Conservation (phyloP, 2,329 filamentous ascomycete genomes). For the Diplodia corticola region DNA sequence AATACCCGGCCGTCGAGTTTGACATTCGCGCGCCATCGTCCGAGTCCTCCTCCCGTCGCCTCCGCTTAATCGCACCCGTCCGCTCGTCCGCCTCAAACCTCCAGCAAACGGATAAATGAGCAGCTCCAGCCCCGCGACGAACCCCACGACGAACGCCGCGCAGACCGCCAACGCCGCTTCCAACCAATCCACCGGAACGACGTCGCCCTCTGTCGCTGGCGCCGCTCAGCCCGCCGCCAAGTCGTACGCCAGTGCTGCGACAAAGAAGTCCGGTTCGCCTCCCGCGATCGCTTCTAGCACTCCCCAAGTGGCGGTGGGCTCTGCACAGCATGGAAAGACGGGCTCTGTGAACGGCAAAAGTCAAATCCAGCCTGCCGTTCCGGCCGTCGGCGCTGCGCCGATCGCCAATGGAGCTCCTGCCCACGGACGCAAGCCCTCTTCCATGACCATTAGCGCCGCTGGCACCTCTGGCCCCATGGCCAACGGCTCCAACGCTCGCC, state of each 20-base stretch:
- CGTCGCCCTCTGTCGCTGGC: conserved; percentile 54
- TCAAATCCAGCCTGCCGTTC: conserved; percentile 68
- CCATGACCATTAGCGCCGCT: conserved; percentile 86
- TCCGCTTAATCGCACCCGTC: conserved; percentile 25
- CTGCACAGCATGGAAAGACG: conserved; percentile 46
- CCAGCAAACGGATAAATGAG: conserved; percentile 54
- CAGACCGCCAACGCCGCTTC: conserved; percentile 49
- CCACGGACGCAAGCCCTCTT: conserved; percentile 83
- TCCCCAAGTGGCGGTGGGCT: conserved; percentile 57
- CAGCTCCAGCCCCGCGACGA: conserved; percentile 57
- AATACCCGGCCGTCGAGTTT: conserved; percentile 30
- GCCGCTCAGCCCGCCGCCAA: conserved; percentile 57
- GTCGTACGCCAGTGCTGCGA: conserved; percentile 64
- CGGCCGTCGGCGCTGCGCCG: conserved; percentile 57
- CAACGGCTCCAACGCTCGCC: conserved; percentile 68
- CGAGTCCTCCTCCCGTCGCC: background rate
- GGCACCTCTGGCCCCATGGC: conserved; percentile 72
- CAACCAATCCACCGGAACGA: conserved; percentile 51
- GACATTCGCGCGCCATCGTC: conserved; percentile 32
- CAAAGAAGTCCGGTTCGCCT: conserved; percentile 55
- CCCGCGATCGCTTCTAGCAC: conserved; percentile 53
- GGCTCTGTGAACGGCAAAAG: conserved; percentile 74
- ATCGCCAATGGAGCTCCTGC: conserved; percentile 66
- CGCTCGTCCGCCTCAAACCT: conserved; percentile 22
- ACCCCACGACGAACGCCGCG: conserved; percentile 51